Base-by-base conservation (phyloP, 345 rosid genomes). In the Linum usitatissimum region DNA sequence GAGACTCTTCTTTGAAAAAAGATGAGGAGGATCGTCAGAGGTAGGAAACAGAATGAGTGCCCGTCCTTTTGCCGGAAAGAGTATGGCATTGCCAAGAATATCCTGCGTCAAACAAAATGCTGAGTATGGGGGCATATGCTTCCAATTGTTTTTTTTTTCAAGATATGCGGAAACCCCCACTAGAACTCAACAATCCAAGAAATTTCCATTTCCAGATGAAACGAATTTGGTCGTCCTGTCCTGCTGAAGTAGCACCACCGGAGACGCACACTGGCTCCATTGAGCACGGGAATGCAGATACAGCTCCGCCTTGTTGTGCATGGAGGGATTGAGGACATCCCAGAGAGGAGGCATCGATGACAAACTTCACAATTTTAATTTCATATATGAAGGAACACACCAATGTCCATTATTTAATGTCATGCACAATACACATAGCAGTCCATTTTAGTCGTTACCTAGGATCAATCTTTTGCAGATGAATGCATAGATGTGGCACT, bases 41-140 rank as follows among this genome's bases (percentile, higher is more conserved):
- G 76, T 77, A 81, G 74, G 79, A 74, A 77, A 80, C 69, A 62
- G 68, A 81, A 73, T 79, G 75, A 73, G 66, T 73, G 86, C 81
- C 76, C 84, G 78, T 82, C 94, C 84, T 73, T 81, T 70, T 76
- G 76, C 86, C 76, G 34, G 76, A 78, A 68, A 69, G 79, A 69
- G 81, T 65, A 81, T 74, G 79, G 77, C 79, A 73, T 72, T 76
- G 70, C 91, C 86, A 80, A 69, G 81, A 80, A 68, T 66, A 73
- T 75, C 95, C 93, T 91, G 96, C 92, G 87, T 65, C 95, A 91
- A 91, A 88, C 84, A 84, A 88, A 86, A 83, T 78, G 82, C 76
- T 88, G 95, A 88, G 85, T 73, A 83, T 78, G 81, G 91, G 90
- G 87, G 77, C 63, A 82, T 78, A 79, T 68, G 81, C 77, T 77